Conservation (phyloP, 148 eudicot species). For the Chenopodium album region DNA sequence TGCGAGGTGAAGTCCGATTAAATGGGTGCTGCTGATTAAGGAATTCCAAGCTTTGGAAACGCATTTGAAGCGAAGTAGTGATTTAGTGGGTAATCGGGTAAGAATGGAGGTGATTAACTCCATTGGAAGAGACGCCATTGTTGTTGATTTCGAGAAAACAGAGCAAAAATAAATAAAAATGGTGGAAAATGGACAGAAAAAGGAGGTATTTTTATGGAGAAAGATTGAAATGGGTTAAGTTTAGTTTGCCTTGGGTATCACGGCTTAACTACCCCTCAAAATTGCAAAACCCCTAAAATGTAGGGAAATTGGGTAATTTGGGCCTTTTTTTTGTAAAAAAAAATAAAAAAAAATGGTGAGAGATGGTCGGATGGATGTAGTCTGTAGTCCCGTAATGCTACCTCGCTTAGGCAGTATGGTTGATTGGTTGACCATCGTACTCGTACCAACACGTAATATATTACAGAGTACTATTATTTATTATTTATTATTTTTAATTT, state of each 20-base stretch:
- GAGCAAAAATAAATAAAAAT: not conserved
- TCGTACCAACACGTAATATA: too few species aligned
- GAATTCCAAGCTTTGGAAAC: not conserved
- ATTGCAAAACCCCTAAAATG: not conserved
- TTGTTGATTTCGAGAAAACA: not conserved
- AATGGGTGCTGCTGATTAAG: not conserved
- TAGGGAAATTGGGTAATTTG: not conserved
- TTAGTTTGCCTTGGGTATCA: not conserved
- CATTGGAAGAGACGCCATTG: not conserved
- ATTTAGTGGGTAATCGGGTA: not conserved
- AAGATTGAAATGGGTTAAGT: not conserved
- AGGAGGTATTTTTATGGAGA: not conserved
- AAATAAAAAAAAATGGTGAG: too few species aligned
- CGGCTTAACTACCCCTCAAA: not conserved
- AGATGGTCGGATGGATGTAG: too few species aligned
- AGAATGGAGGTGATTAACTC: conserved; percentile 1
- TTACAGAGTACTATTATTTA: too few species aligned
- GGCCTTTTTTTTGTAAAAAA: not conserved
- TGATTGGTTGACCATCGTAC: too few species aligned
- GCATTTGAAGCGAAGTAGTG: conserved; percentile 1
- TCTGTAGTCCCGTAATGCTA: too few species aligned
- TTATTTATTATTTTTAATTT: too few species aligned
- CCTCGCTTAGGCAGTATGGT: too few species aligned
- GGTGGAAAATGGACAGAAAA: not conserved
- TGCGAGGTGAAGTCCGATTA: not conserved